phyloP scores from a whole-genome alignment of 768 basidiomycete genomes.

The Mycena vitilis region DNA sequence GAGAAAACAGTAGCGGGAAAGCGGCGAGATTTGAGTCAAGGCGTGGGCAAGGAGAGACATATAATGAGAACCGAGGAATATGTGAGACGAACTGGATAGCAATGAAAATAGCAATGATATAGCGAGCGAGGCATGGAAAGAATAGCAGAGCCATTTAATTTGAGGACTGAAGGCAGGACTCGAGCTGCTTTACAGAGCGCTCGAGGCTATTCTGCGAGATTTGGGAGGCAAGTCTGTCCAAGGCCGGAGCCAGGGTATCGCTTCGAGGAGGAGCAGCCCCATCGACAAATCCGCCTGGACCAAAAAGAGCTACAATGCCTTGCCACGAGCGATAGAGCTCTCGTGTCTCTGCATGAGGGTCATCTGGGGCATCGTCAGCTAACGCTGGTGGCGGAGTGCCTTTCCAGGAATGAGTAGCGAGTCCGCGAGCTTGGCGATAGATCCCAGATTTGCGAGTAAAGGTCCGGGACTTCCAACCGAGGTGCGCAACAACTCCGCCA shows the following conservation, averaged over 20 bases:
- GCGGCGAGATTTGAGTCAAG: no score
- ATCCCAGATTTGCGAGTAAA: background rate
- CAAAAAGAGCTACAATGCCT: background rate
- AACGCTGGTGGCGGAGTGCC: background rate
- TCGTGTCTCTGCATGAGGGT: no score
- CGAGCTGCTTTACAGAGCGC: no score
- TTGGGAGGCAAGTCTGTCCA: background rate
- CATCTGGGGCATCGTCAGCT: no score
- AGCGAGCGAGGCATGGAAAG: no score
- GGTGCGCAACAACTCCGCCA: background rate
- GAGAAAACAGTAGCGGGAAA: no score
- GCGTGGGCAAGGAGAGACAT: no score
- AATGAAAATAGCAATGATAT: no score
- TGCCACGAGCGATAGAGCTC: background rate
- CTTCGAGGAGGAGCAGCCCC: background rate
- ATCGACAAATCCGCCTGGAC: background rate
- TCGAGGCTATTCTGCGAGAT: background rate
- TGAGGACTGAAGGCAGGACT: no score
- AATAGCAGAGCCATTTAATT: no score
- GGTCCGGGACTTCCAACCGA: background rate
- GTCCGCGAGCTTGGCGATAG: background rate
- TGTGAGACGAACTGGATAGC: no score
- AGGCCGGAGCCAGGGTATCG: background rate
- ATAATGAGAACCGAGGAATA: no score
- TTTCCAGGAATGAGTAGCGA: slow-evolving; percentile 3